Evolutionary conservation across 768 basidiomycete genomes (phyloP), one percentile per base, ranked within the genome.

Genomic region (Kwoniella dendrophila): DNA sequence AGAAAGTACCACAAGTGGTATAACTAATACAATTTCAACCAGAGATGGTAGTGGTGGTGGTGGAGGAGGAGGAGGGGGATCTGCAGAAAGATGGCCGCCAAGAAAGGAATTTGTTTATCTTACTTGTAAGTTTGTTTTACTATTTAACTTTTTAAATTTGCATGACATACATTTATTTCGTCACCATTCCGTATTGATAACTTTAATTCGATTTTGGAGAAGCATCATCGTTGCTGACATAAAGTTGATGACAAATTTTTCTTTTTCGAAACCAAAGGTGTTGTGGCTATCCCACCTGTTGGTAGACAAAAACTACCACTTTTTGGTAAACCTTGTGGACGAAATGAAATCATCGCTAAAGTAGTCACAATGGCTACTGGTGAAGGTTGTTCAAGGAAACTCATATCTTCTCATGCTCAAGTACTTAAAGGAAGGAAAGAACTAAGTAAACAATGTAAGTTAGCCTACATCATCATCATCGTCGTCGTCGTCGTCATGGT

Each of bases 371-470:
- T 77, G 16, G 61, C 64, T 34, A 76, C 76, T 11, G 75, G 76
- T 20, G 71, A 69, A 36, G 36, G 56, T 10, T 69, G 75, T 40
- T 63, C 69, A 16, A 55, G 80, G 7, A 80, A 80, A 67, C 77
- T 78, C 58, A 77, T 80, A 51, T 78, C 76, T 58, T 73, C 71
- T 27, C 80, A 80, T 52, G 71, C 78, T 24, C 80, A 80, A 58
- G 78, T 79, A 5, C 66, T 79, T 49, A 78, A 79, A 66, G 52
- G 44, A 5, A 47, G 60, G 26, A 74, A 78, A 29, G 53, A 66
- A 26, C 49, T 55, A 4, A 58, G 60, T n/a, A 62, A 56, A 32
- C 62, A 54, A 22, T 44, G 60, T 59, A 47, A 62, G 57, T 57
- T 36, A 11, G 20, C 20, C 41, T 43, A 14, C 34, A 36, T 7